Percentiles rank a stretch among this genome's conserved stretches.
Conservation (phyloP, 164 flowering plant species). For the Vitis labrusca region DNA sequence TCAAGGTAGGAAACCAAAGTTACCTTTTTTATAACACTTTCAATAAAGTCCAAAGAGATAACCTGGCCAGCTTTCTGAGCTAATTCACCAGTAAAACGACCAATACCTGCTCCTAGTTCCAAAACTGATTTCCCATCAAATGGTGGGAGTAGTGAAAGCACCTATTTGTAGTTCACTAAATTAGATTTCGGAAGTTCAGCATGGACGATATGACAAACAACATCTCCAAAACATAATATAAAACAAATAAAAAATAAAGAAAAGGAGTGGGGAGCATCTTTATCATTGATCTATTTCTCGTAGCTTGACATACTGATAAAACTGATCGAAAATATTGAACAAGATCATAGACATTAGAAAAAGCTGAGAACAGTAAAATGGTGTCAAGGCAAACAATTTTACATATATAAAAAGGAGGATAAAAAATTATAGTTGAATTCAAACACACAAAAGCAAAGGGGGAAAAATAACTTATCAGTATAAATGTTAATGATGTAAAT, state of each 20-base stretch:
- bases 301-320: too few species aligned
- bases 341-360: neutral
- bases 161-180: slow-evolving; percentile 33
- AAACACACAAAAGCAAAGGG: too few species aligned
- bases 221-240: neutral
- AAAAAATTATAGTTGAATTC: too few species aligned
- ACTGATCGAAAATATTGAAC: too few species aligned
- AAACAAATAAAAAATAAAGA: neutral
- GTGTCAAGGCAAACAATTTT: neutral
- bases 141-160: slow-evolving; percentile 83
- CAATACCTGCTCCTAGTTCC: slow-evolving; percentile 95
- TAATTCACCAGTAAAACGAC: slow-evolving; percentile 92
- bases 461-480: too few species aligned
- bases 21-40: slow-evolving; percentile 86
- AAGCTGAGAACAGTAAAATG: neutral
- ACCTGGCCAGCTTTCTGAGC: slow-evolving; percentile 80
- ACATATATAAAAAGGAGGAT: neutral
- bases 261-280: too few species aligned
- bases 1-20: slow-evolving; percentile 1
- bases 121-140: slow-evolving; percentile 74
- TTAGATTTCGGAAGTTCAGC: neutral
- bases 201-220: neutral
- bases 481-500: too few species aligned
- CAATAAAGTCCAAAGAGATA: slow-evolving; percentile 83
- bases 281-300: too few species aligned